Base-by-base conservation (phyloP, 768 basidiomycete species). In the Cyathus striatus region DNA sequence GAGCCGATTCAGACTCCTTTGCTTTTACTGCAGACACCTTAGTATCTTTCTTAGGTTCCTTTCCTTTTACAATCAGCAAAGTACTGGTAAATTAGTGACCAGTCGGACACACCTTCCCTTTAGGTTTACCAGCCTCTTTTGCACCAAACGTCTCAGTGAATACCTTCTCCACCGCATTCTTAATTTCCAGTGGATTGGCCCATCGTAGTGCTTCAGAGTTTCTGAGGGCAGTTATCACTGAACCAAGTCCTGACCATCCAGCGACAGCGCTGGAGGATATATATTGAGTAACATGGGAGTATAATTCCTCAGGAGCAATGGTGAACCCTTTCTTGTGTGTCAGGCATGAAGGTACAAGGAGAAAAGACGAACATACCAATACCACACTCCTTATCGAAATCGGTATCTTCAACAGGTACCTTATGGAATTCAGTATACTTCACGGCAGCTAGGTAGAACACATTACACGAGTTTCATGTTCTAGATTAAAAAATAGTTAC, bases 161-260 rank as follows among this genome's bases (percentile, higher is more conserved):
- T 3, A 73, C 75, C 22, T 71, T 70, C 58, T 95, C 92, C 2
- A 84, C 81, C 0, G 83, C 70, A 40, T 78, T 86, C 70, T 96
- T 95, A 32, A 93, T 69, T 32, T 93, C 90, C 4, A 94, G 72
- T 0, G 90, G 79, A 50, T 69, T 81, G 5, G 87, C 91, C 90
- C 92, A 95, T 40, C 86, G 79, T 26, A 93, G 61, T 25, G 73
- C 72, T 12, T 83, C 73, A 3, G 69, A 70, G 34, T 57, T 66
- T 63, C 83, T 89, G 30, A 89, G 68, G 0, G 71, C 75, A 17
- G 77, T 76, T 47, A 90, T 78, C 10, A 72, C 74, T 20, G 78
- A 63, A 26, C 88, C 84, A 32, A 97, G 74, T 51, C 71, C 79
- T 2, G 73, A 60, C 95, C 95, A 98, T 40, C 86, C 86, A 34